A percentile compares a stretch with the other conserved stretches of the same genome.
phyloP scores from a whole-genome alignment of 1,139 yeast genomes.

The Geotrichum cucujoidarum region DNA sequence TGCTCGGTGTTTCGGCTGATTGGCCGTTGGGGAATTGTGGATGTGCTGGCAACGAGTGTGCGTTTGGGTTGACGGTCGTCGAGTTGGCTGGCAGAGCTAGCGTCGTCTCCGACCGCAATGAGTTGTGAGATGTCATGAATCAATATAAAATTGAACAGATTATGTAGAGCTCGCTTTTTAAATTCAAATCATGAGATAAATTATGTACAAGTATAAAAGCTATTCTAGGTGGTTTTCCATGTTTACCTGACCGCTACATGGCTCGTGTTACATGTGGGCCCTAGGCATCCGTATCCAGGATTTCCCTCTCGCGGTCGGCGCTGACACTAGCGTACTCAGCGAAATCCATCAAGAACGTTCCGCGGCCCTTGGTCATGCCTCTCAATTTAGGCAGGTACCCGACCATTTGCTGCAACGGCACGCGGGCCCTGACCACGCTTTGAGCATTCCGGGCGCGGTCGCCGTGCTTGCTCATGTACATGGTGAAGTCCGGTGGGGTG shows the following conservation, averaged over 20 bases:
- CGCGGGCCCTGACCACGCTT: conserved; percentile 65
- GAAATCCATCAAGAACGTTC: conserved; percentile 74
- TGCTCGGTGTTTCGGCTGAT: background rate
- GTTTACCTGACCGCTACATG: too few species aligned
- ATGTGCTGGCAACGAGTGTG: too few species aligned
- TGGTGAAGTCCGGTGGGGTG: conserved; percentile 40
- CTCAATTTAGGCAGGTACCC: conserved; percentile 77
- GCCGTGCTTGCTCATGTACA: conserved; percentile 40
- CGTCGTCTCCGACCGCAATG: too few species aligned
- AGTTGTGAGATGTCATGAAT: too few species aligned
- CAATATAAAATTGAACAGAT: too few species aligned
- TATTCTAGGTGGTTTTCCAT: too few species aligned
- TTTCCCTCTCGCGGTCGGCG: conserved; percentile 19
- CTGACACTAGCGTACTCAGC: conserved; percentile 53
- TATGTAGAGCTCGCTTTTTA: too few species aligned
- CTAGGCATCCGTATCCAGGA: conserved; percentile 7
- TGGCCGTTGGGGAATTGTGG: background rate
- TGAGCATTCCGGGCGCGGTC: conserved; percentile 29
- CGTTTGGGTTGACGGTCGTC: too few species aligned
- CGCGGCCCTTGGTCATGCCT: conserved; percentile 86
- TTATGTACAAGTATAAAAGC: too few species aligned
- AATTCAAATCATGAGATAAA: too few species aligned
- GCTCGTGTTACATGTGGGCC: too few species aligned
- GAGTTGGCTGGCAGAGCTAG: too few species aligned
- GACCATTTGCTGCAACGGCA: conserved; percentile 85